Evolutionary conservation across 495 filamentous ascomycete species (phyloP).

Genomic region (Aspergillus asperescens): DNA sequence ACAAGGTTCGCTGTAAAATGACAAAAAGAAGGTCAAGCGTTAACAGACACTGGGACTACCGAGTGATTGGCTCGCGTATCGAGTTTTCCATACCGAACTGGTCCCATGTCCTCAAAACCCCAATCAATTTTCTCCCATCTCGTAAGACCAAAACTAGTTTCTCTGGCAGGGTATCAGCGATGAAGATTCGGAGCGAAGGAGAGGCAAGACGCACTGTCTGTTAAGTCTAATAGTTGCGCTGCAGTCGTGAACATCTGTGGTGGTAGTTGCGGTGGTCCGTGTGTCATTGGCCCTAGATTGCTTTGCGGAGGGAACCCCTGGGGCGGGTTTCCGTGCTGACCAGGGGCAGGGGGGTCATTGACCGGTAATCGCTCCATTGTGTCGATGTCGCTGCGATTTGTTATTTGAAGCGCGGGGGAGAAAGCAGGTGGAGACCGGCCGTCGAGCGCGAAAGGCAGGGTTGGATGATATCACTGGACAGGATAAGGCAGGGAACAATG

Average conservation of each 20-base stretch:
- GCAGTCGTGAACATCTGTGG: constrained; percentile 97
- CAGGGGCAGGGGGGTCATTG: constrained; percentile 32
- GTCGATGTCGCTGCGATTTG: neutral
- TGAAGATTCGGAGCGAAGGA: neutral
- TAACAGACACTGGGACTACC: constrained; percentile 1
- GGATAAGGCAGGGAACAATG: neutral
- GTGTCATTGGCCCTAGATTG: constrained; percentile 22
- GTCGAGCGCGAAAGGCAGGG: neutral
- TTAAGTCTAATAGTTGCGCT: constrained; percentile 88
- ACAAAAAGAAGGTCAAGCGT: constrained; percentile 16
- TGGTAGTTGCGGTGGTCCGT: constrained; percentile 48
- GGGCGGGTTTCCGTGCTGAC: constrained; percentile 29
- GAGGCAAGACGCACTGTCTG: constrained; percentile 67
- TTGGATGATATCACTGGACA: neutral
- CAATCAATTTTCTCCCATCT: constrained; percentile 89
- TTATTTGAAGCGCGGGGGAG: constrained; percentile 6
- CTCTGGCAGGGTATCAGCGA: constrained; percentile 48
- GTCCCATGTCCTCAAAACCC: constrained; percentile 93
- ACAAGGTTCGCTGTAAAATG: constrained; percentile 74
- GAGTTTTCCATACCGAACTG: constrained; percentile 70
- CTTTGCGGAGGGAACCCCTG: constrained; percentile 24
- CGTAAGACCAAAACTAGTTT: constrained; percentile 86
- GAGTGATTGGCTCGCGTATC: neutral
- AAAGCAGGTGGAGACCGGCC: neutral
- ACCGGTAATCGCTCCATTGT: constrained; percentile 40